Evolutionary conservation across 192 early-diverging fungal species (phyloP).

Genomic region (Backusella luteola): DNA sequence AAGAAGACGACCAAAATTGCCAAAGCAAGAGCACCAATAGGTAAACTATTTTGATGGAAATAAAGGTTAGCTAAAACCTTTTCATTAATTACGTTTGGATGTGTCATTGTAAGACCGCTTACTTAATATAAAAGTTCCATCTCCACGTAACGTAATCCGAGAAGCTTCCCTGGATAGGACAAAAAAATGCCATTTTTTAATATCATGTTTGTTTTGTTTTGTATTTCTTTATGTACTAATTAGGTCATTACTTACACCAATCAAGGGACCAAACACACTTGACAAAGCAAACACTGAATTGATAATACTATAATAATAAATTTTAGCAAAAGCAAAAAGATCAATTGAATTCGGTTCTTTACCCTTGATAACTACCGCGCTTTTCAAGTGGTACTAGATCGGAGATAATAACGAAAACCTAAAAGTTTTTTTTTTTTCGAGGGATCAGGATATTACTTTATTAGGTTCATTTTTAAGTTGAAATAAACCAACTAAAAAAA

Average conservation of each 20-base stretch:
- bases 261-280: constrained; percentile 36
- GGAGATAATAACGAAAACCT: constrained; percentile 76
- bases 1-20: constrained; percentile 39
- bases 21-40: constrained; percentile 41
- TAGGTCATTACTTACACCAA: constrained; percentile 25
- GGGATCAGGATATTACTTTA: background rate
- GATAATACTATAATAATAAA: constrained; percentile 13
- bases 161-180: constrained; percentile 19
- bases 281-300: constrained; percentile 41
- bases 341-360: constrained; percentile 2
- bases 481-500: background rate
- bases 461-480: background rate
- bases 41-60: constrained; percentile 20
- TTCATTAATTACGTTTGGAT: background rate
- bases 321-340: background rate
- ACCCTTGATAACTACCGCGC: constrained; percentile 67
- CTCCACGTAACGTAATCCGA: constrained; percentile 39
- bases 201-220: background rate
- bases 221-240: constrained; percentile 4
- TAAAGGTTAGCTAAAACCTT: background rate
- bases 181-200: background rate
- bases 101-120: background rate
- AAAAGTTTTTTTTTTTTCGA: background rate
- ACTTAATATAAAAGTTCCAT: constrained; percentile 46
- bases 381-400: constrained; percentile 85